These are phyloP conservation scores for Hydrangea macrophylla DNA, from an alignment of 148 eudicot species.

Conservation along the genomic window DNA sequence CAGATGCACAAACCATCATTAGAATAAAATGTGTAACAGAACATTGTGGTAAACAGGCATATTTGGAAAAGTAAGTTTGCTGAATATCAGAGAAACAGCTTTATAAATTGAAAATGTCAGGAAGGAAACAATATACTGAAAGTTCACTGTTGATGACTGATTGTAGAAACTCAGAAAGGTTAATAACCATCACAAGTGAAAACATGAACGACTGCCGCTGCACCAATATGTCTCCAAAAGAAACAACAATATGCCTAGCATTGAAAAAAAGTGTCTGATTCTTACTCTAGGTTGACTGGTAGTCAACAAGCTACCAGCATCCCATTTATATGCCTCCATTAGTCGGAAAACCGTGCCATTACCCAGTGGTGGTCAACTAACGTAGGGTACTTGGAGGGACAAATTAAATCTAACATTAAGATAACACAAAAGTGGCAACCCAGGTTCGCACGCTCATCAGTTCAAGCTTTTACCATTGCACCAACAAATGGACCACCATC, in stretches of 20 bases:
- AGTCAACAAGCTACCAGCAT: neutral
- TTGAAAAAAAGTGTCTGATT: neutral
- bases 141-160: neutral
- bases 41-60: neutral
- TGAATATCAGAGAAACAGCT: neutral
- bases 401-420: too few species aligned
- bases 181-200: neutral
- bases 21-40: neutral
- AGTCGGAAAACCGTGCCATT: neutral
- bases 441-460: too few species aligned
- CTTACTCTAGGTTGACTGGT: neutral
- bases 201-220: neutral
- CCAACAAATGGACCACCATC: too few species aligned
- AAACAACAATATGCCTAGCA: neutral
- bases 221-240: too few species aligned
- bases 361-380: too few species aligned
- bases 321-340: neutral
- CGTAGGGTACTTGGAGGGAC: neutral
- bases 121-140: neutral
- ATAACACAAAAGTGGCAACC: too few species aligned
- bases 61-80: neutral
- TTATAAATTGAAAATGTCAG: neutral
- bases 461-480: too few species aligned
- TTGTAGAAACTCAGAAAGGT: neutral
- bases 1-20: slow-evolving; percentile 13